Evolutionary conservation across 202 grass and related monocot species (phyloP), one percentile per base, ranked within the genome.

Genomic region (Elaeis oleifera): DNA sequence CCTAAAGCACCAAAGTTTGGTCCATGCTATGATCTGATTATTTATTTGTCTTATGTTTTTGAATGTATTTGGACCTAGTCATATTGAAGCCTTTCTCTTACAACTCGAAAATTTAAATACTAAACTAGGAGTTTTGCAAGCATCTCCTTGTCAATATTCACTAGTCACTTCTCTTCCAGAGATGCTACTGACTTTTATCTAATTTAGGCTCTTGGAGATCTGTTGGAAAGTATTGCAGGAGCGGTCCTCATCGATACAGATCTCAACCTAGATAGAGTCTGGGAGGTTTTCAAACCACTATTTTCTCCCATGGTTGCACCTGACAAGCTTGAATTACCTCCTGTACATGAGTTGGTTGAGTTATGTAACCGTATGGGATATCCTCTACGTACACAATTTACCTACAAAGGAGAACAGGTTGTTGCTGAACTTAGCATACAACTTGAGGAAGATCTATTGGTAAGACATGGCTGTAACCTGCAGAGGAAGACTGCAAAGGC

Each of bases 211-310:
- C 55, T 58, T 15, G 55, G 55, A 58, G 55, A 58, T 58, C 5
- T 58, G 13, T 23, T 58, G 55, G 55, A 58, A 23, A 58, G 55
- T 58, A 58, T 58, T 23, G 55, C 55, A 14, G 55, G 55, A 11
- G 55, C 55, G 23, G 3, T 58, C 20, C 21, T 58, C 4, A 58
- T 58, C 14, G 55, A 58, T 21, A 25, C 55, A 14, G 55, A 26
- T 58, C 55, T 58, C 14, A 58, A 24, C 21, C n/a, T 58, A 13
- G 55, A 58, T 24, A 23, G 20, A 23, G 55, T 58, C 5, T 58
- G 22, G 55, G 19, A 58, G 20, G 21, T 58, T 23, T 58, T 58
- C 20, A 23, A 26, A 23, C 55, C 55, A 15, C 55, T 58, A 23
- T 22, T 58, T 58, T 58, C 52, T 19, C 55, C 55, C 23, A 58